Conservation (phyloP, 2,329 filamentous ascomycete species). For the Colletotrichum costaricense region DNA sequence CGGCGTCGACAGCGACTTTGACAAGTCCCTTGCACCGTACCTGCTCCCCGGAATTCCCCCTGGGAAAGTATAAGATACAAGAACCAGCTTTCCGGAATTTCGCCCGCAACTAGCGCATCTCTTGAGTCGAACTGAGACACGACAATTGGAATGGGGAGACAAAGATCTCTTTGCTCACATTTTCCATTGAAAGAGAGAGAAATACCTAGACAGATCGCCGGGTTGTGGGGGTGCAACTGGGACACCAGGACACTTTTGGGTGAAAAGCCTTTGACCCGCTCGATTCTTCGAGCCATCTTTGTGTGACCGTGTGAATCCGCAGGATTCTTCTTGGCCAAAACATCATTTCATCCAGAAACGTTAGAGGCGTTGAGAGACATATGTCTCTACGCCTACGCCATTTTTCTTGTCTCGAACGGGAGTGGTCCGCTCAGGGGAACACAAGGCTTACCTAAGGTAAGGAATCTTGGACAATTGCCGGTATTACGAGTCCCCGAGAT, state of each 20-base stretch:
- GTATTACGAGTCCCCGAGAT: background rate
- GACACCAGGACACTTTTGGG: background rate
- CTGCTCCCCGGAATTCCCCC: background rate
- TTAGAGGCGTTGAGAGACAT: background rate
- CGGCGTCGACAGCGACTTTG: background rate
- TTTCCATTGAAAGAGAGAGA: background rate
- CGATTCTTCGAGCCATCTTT: background rate
- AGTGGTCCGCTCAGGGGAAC: background rate
- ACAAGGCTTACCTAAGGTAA: background rate
- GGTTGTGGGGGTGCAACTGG: background rate
- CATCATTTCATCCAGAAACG: background rate
- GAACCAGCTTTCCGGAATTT: conserved; percentile 1
- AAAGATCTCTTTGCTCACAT: background rate
- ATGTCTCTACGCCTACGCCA: background rate
- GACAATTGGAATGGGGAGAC: background rate
- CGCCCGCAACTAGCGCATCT: background rate
- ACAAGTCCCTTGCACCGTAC: background rate
- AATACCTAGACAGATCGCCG: background rate
- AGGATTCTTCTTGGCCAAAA: background rate
- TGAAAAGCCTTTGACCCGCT: background rate
- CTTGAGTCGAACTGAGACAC: background rate
- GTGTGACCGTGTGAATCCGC: background rate
- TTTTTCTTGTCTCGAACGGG: background rate
- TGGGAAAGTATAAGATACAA: background rate
- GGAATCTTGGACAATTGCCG: background rate